A percentile compares a stretch with the other conserved stretches of the same genome.
These are phyloP conservation scores for Volvariella volvacea DNA, from an alignment of 1,284 basidiomycete genomes.

Conservation along the genomic window DNA sequence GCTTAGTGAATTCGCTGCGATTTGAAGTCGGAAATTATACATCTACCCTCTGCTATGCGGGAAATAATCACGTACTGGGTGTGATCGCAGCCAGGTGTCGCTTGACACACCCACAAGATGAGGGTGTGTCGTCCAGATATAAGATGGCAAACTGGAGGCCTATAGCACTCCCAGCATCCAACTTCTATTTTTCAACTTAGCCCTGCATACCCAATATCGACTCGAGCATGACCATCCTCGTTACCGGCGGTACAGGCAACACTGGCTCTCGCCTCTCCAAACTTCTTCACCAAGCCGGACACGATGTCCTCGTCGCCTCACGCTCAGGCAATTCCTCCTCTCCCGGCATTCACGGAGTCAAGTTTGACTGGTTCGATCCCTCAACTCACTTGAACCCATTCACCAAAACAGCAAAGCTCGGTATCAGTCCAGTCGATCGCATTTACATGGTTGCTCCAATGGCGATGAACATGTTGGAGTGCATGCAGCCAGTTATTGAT, in stretches of 20 bases:
- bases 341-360: constrained; percentile 13
- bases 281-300: constrained; percentile 10
- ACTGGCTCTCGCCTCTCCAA: constrained; percentile 13
- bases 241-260: constrained; percentile 17
- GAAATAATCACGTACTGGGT: too few species aligned
- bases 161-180: too few species aligned
- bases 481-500: constrained; percentile 24
- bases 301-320: constrained; percentile 14
- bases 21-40: too few species aligned
- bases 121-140: too few species aligned
- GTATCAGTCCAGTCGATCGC: constrained; percentile 10
- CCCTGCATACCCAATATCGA: too few species aligned
- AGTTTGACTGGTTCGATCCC: constrained; percentile 18
- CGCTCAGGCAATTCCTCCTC: constrained; percentile 11
- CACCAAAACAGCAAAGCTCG: constrained; percentile 7
- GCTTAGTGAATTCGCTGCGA: too few species aligned
- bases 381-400: constrained; percentile 16
- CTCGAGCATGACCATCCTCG: constrained; percentile 14
- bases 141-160: too few species aligned
- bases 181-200: too few species aligned
- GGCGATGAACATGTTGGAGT: constrained; percentile 12
- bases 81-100: too few species aligned
- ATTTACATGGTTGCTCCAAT: constrained; percentile 18
- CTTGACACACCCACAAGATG: too few species aligned
- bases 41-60: too few species aligned